phyloP scores from a whole-genome alignment of 1,284 basidiomycete genomes.

The Puccinia triticina region DNA sequence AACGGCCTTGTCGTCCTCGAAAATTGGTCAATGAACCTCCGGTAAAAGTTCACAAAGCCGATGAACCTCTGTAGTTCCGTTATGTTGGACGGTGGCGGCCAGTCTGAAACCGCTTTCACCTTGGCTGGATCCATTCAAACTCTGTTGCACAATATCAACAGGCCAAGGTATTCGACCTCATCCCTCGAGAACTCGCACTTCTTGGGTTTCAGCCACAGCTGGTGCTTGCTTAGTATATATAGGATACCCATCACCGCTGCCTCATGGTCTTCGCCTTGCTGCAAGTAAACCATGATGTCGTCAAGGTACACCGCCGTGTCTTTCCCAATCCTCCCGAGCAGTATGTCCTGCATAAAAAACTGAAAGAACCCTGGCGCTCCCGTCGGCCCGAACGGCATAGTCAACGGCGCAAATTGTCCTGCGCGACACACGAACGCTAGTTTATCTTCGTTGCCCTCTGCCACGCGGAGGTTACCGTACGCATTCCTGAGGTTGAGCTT shows the following conservation, averaged over 20 bases:
- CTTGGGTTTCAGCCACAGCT: background rate
- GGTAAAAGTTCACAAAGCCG: too few species aligned
- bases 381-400: conserved; percentile 30
- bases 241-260: background rate
- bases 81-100: too few species aligned
- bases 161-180: background rate
- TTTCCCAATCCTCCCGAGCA: background rate
- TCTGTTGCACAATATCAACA: background rate
- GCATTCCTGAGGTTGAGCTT: conserved; percentile 61
- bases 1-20: background rate
- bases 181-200: background rate
- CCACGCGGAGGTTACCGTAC: conserved; percentile 61
- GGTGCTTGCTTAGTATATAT: background rate
- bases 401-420: conserved; percentile 20
- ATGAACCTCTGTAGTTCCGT: too few species aligned
- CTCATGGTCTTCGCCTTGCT: background rate
- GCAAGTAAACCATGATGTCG: background rate
- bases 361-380: conserved; percentile 7
- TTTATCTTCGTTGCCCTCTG: conserved; percentile 58
- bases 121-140: conserved; percentile 62
- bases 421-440: background rate
- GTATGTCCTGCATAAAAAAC: conserved; percentile 9
- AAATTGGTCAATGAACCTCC: too few species aligned
- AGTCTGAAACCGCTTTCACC: conserved; percentile 56
- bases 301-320: background rate